Evolutionary conservation across 176 grass and related monocot species (phyloP), one percentile per base, ranked within the genome.

Genomic region (Phoenix roebelenii): DNA sequence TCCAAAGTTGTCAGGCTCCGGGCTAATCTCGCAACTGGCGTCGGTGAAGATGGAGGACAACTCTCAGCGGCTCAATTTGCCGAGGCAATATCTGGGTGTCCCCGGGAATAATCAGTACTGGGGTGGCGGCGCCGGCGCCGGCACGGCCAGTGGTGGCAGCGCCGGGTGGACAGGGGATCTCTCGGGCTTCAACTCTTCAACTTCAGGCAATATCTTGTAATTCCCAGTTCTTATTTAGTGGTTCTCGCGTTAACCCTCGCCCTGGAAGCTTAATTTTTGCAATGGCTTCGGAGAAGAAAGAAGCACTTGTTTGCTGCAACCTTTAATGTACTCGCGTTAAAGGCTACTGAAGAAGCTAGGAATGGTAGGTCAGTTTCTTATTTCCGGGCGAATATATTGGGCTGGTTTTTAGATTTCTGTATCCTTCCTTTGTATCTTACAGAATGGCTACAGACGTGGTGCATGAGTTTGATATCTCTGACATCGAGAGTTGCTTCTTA

Each of bases 21-120:
- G 77, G 0, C 60, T 95, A 54, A 83, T 95, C 73, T 72, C 81
- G 16, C 90, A 89, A 67, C 68, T 88, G 24, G 71, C 86, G 0
- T 86, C 82, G 18, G 77, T 87, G 44, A 95, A 95, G 80, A 82
- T 90, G 90, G 90, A 95, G 71, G 83, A 90, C 52, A 80, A 69
- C 44, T 51, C 54, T 7, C 50, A 32, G 18, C 61, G 69, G 66
- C 64, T 30, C 2, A 80, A 54, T 73, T 79, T 81, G n/a, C 73
- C 79, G 10, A 79, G 85, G 22, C 77, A 90, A 59, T 82, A 77
- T 69, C 55, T 95, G 5, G 77, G 77, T 7, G 60, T 90, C 30
- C 48, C 83, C 3, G 73, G 83, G 2, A 90, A 84, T 63, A 74
- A 76, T 18, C 90, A 87, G 53, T 95, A 89, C 63, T 85, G 82